Conservation (phyloP, 2,329 filamentous ascomycete species). For the Aspergillus pseudonomiae region DNA sequence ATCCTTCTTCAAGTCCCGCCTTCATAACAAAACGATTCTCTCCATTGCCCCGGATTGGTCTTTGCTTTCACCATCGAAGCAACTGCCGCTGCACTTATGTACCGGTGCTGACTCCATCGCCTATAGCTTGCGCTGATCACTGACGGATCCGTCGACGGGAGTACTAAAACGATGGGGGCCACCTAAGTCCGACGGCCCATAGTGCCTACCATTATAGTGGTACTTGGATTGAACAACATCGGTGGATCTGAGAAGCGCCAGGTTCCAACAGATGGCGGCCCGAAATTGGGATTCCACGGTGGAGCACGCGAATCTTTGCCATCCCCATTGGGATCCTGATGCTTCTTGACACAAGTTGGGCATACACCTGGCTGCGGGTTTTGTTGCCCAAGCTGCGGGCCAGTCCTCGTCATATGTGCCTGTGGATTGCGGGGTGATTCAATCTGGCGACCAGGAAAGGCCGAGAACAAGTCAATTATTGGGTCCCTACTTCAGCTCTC, state of each 20-base stretch:
- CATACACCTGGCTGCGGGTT: constrained; percentile 30
- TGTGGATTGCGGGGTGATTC: background rate
- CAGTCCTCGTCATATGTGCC: constrained; percentile 12
- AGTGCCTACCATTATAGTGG: constrained; percentile 1
- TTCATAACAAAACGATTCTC: background rate
- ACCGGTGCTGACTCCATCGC: background rate
- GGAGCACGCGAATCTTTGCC: constrained; percentile 24
- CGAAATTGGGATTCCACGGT: constrained; percentile 18
- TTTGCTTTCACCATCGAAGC: background rate
- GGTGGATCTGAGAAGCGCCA: constrained; percentile 1
- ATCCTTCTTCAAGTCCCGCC: background rate
- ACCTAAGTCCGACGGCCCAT: background rate
- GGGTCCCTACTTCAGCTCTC: background rate
- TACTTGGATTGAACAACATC: background rate
- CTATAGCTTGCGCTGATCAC: background rate
- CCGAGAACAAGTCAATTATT: constrained; percentile 13
- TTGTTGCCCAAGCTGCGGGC: constrained; percentile 30
- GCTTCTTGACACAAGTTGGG: constrained; percentile 27
- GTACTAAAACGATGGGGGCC: background rate
- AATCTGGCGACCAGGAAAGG: constrained; percentile 2
- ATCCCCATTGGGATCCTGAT: constrained; percentile 15
- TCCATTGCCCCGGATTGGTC: background rate
- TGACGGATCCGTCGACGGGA: background rate
- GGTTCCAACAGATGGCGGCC: constrained; percentile 18
- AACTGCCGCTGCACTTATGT: background rate